Conservation (phyloP, 768 basidiomycete genomes). For the Boletellus emodensis region DNA sequence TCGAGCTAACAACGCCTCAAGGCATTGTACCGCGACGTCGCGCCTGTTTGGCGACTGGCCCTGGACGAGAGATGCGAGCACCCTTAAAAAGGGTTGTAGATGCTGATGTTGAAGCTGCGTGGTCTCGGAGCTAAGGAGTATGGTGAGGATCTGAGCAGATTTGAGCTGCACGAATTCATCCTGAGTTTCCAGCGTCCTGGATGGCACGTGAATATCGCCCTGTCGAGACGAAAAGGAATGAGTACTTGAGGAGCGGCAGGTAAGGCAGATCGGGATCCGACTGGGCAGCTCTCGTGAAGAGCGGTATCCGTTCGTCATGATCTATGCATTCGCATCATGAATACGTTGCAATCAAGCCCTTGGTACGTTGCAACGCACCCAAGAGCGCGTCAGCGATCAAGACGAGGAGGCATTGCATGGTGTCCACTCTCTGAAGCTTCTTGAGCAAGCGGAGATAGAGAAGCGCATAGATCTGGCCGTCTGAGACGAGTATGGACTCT, state of each 20-base stretch:
- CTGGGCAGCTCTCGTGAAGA: slow-evolving; percentile 62
- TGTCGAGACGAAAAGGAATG: background rate
- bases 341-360: background rate
- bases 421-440: slow-evolving; percentile 78
- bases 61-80: slow-evolving; percentile 59
- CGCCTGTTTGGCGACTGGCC: slow-evolving; percentile 61
- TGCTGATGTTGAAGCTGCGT: slow-evolving; percentile 47
- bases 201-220: slow-evolving; percentile 4
- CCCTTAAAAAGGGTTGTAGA: slow-evolving; percentile 55
- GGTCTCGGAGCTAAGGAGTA: slow-evolving; percentile 66
- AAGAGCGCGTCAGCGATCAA: slow-evolving; percentile 84
- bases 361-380: slow-evolving; percentile 45
- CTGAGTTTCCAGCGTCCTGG: slow-evolving; percentile 73
- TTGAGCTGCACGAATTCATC: slow-evolving; percentile 98
- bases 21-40: slow-evolving; percentile 88
- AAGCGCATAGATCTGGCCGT: slow-evolving; percentile 78
- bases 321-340: slow-evolving; percentile 40
- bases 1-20: slow-evolving; percentile 81
- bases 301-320: slow-evolving; percentile 80
- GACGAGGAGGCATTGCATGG: slow-evolving; percentile 82
- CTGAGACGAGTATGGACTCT: slow-evolving; percentile 75
- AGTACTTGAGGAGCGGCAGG: slow-evolving; percentile 68
- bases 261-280: slow-evolving; percentile 80
- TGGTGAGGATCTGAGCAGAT: slow-evolving; percentile 79
- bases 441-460: slow-evolving; percentile 89